Evolutionary conservation across 1,284 basidiomycete species (phyloP).

Genomic region (Ustilago trichophora): DNA sequence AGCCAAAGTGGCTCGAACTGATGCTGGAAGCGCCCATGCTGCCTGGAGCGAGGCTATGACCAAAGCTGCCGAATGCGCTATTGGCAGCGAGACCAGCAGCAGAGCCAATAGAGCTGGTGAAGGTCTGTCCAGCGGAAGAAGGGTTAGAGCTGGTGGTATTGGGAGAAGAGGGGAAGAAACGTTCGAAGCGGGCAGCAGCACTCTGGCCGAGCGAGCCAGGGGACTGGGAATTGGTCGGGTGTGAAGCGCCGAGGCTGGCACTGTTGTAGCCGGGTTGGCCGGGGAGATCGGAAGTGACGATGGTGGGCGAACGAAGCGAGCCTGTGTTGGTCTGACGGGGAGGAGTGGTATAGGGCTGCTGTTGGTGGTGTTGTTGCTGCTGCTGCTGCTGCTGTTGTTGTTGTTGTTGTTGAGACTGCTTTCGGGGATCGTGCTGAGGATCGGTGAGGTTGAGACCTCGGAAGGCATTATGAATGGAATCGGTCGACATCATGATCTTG

Average conservation of each 20-base stretch:
- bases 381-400: too few relatives aligned
- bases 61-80: slow-evolving; percentile 53
- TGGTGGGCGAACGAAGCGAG: slow-evolving; percentile 37
- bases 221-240: slow-evolving; percentile 10
- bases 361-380: too few relatives aligned
- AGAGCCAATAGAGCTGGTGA: slow-evolving; percentile 37
- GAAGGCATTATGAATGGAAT: slow-evolving; percentile 41
- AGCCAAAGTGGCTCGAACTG: slow-evolving; percentile 42
- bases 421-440: slow-evolving; percentile 28
- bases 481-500: slow-evolving; percentile 36
- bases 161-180: slow-evolving; percentile 54
- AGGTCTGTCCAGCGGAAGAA: slow-evolving; percentile 34
- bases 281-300: slow-evolving; percentile 23
- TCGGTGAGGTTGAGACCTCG: slow-evolving; percentile 31
- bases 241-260: slow-evolving; percentile 6
- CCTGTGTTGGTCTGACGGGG: slow-evolving; percentile 17
- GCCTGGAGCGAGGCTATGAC: slow-evolving; percentile 40
- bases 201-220: slow-evolving; percentile 35
- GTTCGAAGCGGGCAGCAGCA: slow-evolving; percentile 59
- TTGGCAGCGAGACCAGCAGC: slow-evolving; percentile 34
- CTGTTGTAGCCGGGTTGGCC: slow-evolving; percentile 23
- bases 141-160: slow-evolving; percentile 25
- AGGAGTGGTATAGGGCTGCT: slow-evolving; percentile 14
- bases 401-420: slow-evolving; percentile 20
- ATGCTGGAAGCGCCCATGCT: slow-evolving; percentile 27